Base-by-base conservation (phyloP, 2,329 filamentous ascomycete genomes). In the Penicillium sp. region DNA sequence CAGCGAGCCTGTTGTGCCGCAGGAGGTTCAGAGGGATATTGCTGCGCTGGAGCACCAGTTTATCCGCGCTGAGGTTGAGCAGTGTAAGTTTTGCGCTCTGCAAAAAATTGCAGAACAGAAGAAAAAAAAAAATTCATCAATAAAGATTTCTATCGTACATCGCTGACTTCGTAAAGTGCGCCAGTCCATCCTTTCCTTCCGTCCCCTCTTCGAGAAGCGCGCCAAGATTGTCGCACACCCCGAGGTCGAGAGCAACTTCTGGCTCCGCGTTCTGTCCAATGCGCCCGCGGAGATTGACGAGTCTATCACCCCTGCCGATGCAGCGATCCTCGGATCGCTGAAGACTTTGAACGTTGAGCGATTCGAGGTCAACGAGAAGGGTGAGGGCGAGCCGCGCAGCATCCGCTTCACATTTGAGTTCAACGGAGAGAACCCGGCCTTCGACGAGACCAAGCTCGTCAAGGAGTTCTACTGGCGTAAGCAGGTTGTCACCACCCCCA, bases 401-500 rank as follows among this genome's bases (percentile, higher is more conserved):
- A 77, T 98, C 70, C 82, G 85, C 64, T 86, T 96, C 82, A 88
- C 82, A 65, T 92, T 95, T 73, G 88, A 91, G 71, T 97, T 97
- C 78, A 80, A 79, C 54, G 75, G 77, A 31, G 85, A 88, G 66
- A 98, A 98, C 79, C 88, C 92, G 54, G 89, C 89, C 81, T 97
- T 98, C 71, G 85, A 89, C 74, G 85, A 97, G 80, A 84, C 81
- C 58, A 85, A 88, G 58, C 80, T 98, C 53, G 91, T 94, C 81
- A 98, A 98, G 88, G 91, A 91, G 75, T 97, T 98, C 80, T 94
- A 90, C 86, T 92, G 90, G 84, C 88, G 93, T 68, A 85, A 85
- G 75, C 83, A 77, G 62, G 65, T 77, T 51, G 64, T 85, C 63
- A 85, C 84, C 61, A 73, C 70, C 21, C 56, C 71, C 35, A 71